phyloP scores from a whole-genome alignment of 1,139 yeast genomes.

The Saccharomycopsis hybrid region DNA sequence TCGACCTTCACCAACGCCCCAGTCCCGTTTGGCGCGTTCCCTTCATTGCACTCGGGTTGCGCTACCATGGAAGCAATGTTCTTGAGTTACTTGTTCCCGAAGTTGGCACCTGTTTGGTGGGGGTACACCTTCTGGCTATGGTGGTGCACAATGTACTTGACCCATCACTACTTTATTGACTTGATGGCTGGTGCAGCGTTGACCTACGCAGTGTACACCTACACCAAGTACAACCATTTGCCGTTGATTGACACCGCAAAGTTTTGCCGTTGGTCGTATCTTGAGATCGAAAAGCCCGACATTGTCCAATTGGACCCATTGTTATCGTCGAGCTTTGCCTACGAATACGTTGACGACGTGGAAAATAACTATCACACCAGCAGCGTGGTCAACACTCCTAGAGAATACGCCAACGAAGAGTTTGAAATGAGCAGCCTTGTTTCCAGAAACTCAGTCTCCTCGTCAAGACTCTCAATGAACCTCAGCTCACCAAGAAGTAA shows the following conservation, averaged over 20 bases:
- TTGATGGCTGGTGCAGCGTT: constrained; percentile 84
- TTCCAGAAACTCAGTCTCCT: constrained; percentile 12
- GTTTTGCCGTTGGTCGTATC: constrained; percentile 85
- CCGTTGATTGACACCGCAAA: constrained; percentile 58
- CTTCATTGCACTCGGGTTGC: constrained; percentile 90
- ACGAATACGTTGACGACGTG: constrained; percentile 10
- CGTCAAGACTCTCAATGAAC: constrained; percentile 5
- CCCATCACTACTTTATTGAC: constrained; percentile 93
- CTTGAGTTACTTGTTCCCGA: constrained; percentile 76
- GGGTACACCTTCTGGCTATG: constrained; percentile 84
- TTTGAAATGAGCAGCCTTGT: constrained; percentile 18
- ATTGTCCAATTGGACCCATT: constrained; percentile 32
- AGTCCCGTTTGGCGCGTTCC: constrained; percentile 96
- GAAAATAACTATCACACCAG: constrained; percentile 13
- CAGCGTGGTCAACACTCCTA: background rate
- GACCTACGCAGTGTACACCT: constrained; percentile 62
- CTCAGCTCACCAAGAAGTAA: constrained; percentile 2
- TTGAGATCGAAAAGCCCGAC: constrained; percentile 30
- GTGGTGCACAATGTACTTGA: constrained; percentile 98
- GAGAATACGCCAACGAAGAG: constrained; percentile 9
- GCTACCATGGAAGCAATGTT: constrained; percentile 91
- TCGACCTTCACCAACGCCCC: constrained; percentile 83
- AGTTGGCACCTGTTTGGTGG: constrained; percentile 54
- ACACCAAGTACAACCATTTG: constrained; percentile 65
- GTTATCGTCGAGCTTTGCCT: constrained; percentile 12